Base-by-base conservation (phyloP, 2,329 filamentous ascomycete genomes). In the Scolecobasidium constrictum region DNA sequence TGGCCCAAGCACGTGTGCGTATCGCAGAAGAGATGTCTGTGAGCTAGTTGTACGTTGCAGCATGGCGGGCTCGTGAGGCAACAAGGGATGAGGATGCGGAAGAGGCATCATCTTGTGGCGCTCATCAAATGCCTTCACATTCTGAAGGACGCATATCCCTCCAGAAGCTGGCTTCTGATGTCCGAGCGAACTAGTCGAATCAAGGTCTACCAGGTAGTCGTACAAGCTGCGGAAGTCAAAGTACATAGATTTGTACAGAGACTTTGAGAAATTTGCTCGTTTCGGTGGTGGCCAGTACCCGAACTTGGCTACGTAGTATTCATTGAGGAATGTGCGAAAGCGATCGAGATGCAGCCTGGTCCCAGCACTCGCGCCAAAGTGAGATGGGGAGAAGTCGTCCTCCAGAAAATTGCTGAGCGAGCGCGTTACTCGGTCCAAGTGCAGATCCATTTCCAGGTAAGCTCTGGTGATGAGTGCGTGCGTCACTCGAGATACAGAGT, bases 221-320 rank as follows among this genome's bases (percentile, higher is more conserved):
- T 87, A 86, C 0, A 90, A 63, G 2, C 72, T 75, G 40, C 77
- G 70, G 49, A 92, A 87, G 49, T 90, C 84, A 23, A 69, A 62
- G 33, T 73, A 72, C 74, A 90, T 81, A 3, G 66, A 65, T 22
- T 65, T 65, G 51, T 78, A 78, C 1, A 81, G 58, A 16, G 67
- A 61, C 28, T 77, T 74, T 13, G 77, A 70, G 48, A 81, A 82
- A 2, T 71, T 57, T 5, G 60, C 53, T 42, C 61, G 66, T 16
- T 62, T 58, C 2, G 64, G 63, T 0, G 83, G 83, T 1, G 85
- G 84, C 59, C 83, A 90, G 50, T 79, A 81, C 4, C 83, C 82
- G 22, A 86, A 69, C 42, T 78, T 78, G 0, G 72, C 67, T 1
- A 75, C 66, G 53, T 86, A 88, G 52, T 78, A 81, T 0, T 68